Conservation (phyloP, 352 stramenopile genomes). For the Bremia lactucae region DNA sequence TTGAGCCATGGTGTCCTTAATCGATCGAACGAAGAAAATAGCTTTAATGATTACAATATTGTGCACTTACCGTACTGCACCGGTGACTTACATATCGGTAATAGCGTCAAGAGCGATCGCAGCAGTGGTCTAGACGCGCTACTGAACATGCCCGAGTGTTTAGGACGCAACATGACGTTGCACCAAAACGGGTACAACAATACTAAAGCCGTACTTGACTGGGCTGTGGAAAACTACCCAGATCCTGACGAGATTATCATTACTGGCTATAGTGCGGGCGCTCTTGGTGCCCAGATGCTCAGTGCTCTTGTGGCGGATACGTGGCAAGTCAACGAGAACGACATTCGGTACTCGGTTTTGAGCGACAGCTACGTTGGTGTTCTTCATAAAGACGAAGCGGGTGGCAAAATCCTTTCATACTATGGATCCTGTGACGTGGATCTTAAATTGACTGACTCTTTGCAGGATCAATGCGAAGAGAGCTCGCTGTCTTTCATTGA, state of each 20-base stretch:
- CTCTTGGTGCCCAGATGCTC: constrained; percentile 39
- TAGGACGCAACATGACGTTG: constrained; percentile 39
- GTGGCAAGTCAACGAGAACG: constrained; percentile 46
- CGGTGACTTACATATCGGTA: constrained; percentile 56
- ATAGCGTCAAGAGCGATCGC: constrained; percentile 12
- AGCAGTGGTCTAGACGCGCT: constrained; percentile 30
- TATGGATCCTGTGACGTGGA: constrained; percentile 43
- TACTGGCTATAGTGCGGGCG: constrained; percentile 41
- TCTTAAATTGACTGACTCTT: constrained; percentile 25
- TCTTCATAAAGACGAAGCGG: constrained; percentile 34
- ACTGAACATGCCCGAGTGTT: constrained; percentile 28
- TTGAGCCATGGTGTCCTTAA: constrained; percentile 50
- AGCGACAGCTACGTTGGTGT: constrained; percentile 59
- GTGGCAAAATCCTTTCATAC: constrained; percentile 44
- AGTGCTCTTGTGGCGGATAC: constrained; percentile 34
- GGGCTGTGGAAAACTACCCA: constrained; percentile 51
- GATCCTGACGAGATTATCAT: constrained; percentile 47
- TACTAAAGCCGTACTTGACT: constrained; percentile 48
- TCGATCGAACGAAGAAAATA: constrained; percentile 44
- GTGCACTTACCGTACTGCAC: constrained; percentile 69
- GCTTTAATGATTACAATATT: constrained; percentile 73
- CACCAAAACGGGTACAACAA: constrained; percentile 56
- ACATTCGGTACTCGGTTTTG: constrained; percentile 45
- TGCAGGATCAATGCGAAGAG: constrained; percentile 36
- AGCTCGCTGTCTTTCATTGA: constrained; percentile 33